phyloP scores from a whole-genome alignment of 768 basidiomycete genomes.

The Boletus patriciae region DNA sequence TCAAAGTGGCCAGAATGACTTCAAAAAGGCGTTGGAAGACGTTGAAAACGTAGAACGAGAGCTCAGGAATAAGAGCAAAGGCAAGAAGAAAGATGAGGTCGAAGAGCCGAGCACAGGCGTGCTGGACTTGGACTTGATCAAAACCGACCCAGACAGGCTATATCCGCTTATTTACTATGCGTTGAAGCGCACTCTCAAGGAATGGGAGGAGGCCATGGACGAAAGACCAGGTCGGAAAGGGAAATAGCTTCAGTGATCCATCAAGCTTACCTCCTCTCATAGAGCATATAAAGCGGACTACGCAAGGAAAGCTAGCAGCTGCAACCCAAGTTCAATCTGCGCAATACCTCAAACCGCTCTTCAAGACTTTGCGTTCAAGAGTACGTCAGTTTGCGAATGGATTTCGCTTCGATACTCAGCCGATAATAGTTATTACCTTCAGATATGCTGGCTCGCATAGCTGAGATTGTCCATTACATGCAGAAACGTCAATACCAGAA shows the following conservation, averaged over 20 bases:
- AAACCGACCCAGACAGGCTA: conserved; percentile 90
- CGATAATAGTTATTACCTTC: conserved; percentile 62
- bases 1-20: conserved; percentile 90
- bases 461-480: conserved; percentile 96
- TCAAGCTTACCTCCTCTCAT: conserved; percentile 3
- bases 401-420: conserved; percentile 11
- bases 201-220: conserved; percentile 96
- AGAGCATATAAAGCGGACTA: conserved; percentile 86
- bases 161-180: conserved; percentile 98
- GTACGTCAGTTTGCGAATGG: conserved; percentile 46
- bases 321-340: conserved; percentile 95
- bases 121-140: conserved; percentile 79
- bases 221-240: conserved; percentile 74
- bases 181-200: conserved; percentile 86
- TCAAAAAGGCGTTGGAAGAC: conserved; percentile 85
- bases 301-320: conserved; percentile 90
- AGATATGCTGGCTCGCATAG: conserved; percentile 82
- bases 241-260: not conserved
- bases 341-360: conserved; percentile 95
- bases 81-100: conserved; percentile 61
- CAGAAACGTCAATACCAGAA: conserved; percentile 93
- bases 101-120: conserved; percentile 53
- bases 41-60: conserved; percentile 78
- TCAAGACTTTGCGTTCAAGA: conserved; percentile 84
- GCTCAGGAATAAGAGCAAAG: conserved; percentile 54